Percentiles rank a stretch among this genome's conserved stretches.
These are phyloP conservation scores for Teunomyces tritomae DNA, from an alignment of 805 yeast genomes.

Conservation along the genomic window DNA sequence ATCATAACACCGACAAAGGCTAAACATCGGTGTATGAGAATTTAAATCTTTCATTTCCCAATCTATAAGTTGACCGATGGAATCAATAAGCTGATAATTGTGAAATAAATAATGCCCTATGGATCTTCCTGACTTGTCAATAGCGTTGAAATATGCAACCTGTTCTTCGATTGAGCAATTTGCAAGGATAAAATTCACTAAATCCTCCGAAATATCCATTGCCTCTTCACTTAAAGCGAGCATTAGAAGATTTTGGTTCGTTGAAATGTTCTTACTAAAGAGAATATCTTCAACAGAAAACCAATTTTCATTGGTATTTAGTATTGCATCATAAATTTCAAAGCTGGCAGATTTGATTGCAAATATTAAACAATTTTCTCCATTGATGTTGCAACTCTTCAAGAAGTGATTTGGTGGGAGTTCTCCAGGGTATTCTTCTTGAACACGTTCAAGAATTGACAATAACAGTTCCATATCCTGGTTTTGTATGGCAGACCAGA, in stretches of 20 bases:
- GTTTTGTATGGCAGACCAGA: constrained; percentile 51
- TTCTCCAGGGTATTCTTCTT: constrained; percentile 1
- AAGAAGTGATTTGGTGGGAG: constrained; percentile 23
- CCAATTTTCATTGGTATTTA: constrained; percentile 44
- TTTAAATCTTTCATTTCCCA: constrained; percentile 68
- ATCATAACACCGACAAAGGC: constrained; percentile 78
- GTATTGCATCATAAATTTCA: constrained; percentile 43
- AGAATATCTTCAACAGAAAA: constrained; percentile 67
- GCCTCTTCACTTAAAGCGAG: constrained; percentile 60
- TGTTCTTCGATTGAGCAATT: constrained; percentile 48
- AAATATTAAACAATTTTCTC: constrained; percentile 69
- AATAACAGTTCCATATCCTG: constrained; percentile 20
- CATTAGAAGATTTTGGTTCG: constrained; percentile 56
- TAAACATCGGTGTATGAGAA: constrained; percentile 76
- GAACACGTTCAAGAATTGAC: neutral
- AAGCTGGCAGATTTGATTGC: constrained; percentile 52
- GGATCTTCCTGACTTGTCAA: constrained; percentile 55
- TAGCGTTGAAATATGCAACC: constrained; percentile 43
- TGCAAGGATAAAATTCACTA: constrained; percentile 40
- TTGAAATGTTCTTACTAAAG: constrained; percentile 53
- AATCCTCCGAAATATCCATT: constrained; percentile 41
- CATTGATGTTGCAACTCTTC: constrained; percentile 36
- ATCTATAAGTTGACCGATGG: constrained; percentile 57
- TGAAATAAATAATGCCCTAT: constrained; percentile 75
- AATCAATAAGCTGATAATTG: constrained; percentile 46